Evolutionary conservation across 768 basidiomycete species (phyloP).

Genomic region (Amanita muscaria): DNA sequence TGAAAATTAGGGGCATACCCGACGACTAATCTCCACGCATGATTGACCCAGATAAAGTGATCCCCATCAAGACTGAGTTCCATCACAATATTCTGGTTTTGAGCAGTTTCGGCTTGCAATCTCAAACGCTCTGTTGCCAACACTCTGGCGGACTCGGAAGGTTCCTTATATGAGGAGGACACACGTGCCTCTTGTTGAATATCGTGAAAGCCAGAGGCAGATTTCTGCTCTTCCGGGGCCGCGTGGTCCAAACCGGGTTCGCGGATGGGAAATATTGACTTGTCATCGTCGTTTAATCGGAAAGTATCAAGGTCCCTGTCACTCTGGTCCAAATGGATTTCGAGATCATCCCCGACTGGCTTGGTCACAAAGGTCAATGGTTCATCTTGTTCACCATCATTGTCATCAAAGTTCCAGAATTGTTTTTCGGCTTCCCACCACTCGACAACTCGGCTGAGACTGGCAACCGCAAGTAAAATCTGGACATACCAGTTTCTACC

Average conservation of each 20-base stretch:
- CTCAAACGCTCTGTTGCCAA: constrained; percentile 83
- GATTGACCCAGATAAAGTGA: constrained; percentile 92
- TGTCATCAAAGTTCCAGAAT: constrained; percentile 98
- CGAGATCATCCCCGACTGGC: constrained; percentile 54
- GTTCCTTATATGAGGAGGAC: constrained; percentile 32
- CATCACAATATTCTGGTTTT: constrained; percentile 92
- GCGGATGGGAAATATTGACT: constrained; percentile 38
- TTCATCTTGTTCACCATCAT: constrained; percentile 84
- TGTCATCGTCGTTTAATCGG: constrained; percentile 43
- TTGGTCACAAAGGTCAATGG: constrained; percentile 92
- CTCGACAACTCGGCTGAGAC: constrained; percentile 91
- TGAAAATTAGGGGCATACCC: constrained; percentile 45
- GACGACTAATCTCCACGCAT: constrained; percentile 88
- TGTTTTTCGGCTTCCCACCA: constrained; percentile 99
- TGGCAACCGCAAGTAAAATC: constrained; percentile 89
- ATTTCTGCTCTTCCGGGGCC: constrained; percentile 52
- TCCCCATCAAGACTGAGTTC: constrained; percentile 93
- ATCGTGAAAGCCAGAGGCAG: constrained; percentile 27
- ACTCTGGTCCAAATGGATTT: constrained; percentile 27
- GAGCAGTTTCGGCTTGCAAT: constrained; percentile 88
- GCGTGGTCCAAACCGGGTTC: constrained; percentile 44
- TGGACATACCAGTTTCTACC: constrained; percentile 98
- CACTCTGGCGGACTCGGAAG: constrained; percentile 70
- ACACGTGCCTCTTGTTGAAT: constrained; percentile 27
- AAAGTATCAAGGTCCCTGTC: constrained; percentile 36